Evolutionary conservation across 768 basidiomycete species (phyloP).

Genomic region (Zangia roseola): DNA sequence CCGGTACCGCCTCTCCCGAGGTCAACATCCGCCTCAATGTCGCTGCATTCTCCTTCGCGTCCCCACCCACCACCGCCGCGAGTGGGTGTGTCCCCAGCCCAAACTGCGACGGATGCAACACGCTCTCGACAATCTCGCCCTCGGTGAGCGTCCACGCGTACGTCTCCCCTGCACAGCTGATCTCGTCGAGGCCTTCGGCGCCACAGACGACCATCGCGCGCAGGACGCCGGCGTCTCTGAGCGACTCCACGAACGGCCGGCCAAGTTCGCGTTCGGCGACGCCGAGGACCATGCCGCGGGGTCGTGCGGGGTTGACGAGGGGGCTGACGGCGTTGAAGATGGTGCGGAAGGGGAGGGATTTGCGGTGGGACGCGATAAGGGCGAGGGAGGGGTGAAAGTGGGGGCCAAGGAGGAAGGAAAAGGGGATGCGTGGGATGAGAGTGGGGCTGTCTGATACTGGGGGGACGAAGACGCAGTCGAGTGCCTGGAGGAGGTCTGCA

Average conservation of each 20-base stretch:
- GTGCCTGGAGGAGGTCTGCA: conserved; percentile 84
- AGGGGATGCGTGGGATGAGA: conserved; percentile 66
- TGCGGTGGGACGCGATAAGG: conserved; percentile 78
- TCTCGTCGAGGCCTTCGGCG: conserved; percentile 88
- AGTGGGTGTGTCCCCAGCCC: conserved; percentile 75
- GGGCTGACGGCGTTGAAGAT: conserved; percentile 97
- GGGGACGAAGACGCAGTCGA: conserved; percentile 73
- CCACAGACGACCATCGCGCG: conserved; percentile 94
- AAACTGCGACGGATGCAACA: conserved; percentile 71
- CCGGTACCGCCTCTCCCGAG: conserved; percentile 55
- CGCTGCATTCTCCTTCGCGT: conserved; percentile 78
- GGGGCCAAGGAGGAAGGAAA: conserved; percentile 91
- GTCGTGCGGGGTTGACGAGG: conserved; percentile 86
- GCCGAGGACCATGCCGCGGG: conserved; percentile 88
- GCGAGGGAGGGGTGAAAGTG: conserved; percentile 91
- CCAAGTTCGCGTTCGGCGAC: conserved; percentile 84
- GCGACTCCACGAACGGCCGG: conserved; percentile 71
- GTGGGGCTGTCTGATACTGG: conserved; percentile 45
- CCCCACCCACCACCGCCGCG: conserved; percentile 64
- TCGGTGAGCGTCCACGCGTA: conserved; percentile 75
- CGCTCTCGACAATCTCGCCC: conserved; percentile 59
- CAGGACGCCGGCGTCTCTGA: conserved; percentile 70
- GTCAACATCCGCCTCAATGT: conserved; percentile 66
- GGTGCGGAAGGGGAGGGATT: conserved; percentile 87
- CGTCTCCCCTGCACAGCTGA: conserved; percentile 90